These are phyloP conservation scores for Xylariaceae sp. DNA, from an alignment of 2,329 filamentous ascomycete species.

Conservation along the genomic window DNA sequence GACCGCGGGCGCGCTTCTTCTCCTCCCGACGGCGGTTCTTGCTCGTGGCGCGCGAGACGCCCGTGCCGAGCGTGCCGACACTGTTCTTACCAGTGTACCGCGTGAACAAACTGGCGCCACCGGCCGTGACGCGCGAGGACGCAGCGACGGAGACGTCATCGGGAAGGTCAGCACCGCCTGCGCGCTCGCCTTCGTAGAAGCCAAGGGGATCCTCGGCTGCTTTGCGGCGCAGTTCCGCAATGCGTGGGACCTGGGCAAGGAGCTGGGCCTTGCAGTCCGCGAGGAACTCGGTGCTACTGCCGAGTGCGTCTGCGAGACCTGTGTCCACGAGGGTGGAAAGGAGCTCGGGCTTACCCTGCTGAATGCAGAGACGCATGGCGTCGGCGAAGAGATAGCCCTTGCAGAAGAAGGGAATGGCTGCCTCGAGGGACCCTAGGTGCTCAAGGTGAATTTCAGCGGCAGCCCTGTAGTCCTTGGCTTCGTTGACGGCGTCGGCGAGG, in stretches of 20 bases:
- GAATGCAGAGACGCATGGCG: slow-evolving; percentile 71
- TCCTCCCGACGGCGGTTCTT: slow-evolving; percentile 89
- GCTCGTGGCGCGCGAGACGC: slow-evolving; percentile 70
- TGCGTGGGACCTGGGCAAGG: slow-evolving; percentile 75
- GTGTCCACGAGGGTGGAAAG: slow-evolving; percentile 66
- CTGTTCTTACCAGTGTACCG: slow-evolving; percentile 73
- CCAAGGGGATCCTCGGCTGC: slow-evolving; percentile 80
- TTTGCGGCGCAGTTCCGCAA: slow-evolving; percentile 73
- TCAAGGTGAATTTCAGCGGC: slow-evolving; percentile 78
- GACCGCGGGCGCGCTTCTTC: slow-evolving; percentile 86
- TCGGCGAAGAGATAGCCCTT: slow-evolving; percentile 83
- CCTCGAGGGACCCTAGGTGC: slow-evolving; percentile 67
- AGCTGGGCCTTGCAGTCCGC: slow-evolving; percentile 89
- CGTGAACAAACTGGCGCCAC: slow-evolving; percentile 82
- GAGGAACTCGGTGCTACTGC: slow-evolving; percentile 80
- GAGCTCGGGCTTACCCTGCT: slow-evolving; percentile 55
- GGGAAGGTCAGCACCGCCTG: slow-evolving; percentile 63
- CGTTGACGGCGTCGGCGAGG: slow-evolving; percentile 72
- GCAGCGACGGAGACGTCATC: slow-evolving; percentile 91
- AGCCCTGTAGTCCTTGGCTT: slow-evolving; percentile 76
- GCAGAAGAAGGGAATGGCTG: slow-evolving; percentile 73
- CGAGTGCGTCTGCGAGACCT: slow-evolving; percentile 74
- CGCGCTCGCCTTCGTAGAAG: slow-evolving; percentile 77
- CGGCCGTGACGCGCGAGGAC: slow-evolving; percentile 70
- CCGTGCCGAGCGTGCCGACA: slow-evolving; percentile 64